Evolutionary conservation across 352 stramenopile species (phyloP).

Genomic region (Pythium rishiriense): DNA sequence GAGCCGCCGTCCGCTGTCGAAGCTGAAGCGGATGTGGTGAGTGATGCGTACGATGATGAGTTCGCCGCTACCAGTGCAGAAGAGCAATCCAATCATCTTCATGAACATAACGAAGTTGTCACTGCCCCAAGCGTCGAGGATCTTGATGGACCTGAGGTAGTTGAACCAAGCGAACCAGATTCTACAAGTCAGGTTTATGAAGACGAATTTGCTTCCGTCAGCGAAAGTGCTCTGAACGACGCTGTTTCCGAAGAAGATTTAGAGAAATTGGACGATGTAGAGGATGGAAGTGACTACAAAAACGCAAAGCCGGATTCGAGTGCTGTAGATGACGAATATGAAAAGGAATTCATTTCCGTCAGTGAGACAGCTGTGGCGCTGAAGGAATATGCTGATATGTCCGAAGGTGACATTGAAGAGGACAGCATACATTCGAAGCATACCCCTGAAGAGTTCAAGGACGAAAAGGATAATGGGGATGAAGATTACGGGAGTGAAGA

Average conservation of each 20-base stretch:
- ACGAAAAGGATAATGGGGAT: neutral
- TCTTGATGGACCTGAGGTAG: too few relatives aligned
- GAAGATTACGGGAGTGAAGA: constrained; percentile 7
- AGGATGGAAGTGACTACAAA: too few relatives aligned
- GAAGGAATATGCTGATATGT: neutral
- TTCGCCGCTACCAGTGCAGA: constrained; percentile 33
- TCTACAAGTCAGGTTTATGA: constrained; percentile 22
- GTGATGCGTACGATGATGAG: constrained; percentile 1
- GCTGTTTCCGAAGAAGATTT: neutral
- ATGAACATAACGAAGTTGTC: too few relatives aligned
- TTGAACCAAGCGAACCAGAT: too few relatives aligned
- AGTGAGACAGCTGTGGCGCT: neutral
- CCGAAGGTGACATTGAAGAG: constrained; percentile 6
- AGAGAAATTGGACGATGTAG: too few relatives aligned
- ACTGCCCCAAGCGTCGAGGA: too few relatives aligned
- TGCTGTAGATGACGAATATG: too few relatives aligned
- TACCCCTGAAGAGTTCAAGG: neutral
- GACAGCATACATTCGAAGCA: neutral
- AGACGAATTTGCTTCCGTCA: constrained; percentile 21
- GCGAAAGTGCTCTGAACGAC: neutral
- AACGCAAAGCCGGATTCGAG: too few relatives aligned
- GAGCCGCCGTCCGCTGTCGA: neutral
- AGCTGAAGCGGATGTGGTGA: neutral
- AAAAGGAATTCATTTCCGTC: constrained; percentile 20
- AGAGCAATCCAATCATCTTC: neutral